A percentile compares a stretch with the other conserved stretches of the same genome.
These are phyloP conservation scores for Parathielavia hyrcaniae DNA, from an alignment of 495 filamentous ascomycete genomes.

Conservation along the genomic window DNA sequence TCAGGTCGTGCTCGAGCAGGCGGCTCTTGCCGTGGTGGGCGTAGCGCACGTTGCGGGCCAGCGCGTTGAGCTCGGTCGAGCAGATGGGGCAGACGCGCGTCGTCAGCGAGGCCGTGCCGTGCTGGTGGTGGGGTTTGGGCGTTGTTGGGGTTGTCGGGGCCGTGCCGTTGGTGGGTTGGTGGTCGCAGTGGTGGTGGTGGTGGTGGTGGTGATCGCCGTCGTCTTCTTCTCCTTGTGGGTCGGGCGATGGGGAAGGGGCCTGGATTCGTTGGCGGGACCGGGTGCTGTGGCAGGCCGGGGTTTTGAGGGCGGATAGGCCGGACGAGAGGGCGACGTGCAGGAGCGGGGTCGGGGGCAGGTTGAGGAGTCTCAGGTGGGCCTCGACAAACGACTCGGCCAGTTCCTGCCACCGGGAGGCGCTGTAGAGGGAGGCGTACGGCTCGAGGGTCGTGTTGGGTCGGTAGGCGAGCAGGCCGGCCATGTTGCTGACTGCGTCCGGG, in stretches of 20 bases:
- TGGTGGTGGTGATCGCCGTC: slow-evolving; percentile 27
- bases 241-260: slow-evolving; percentile 27
- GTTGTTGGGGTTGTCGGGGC: background rate
- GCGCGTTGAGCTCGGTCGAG: slow-evolving; percentile 84
- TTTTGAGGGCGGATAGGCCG: slow-evolving; percentile 90
- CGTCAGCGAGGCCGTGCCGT: slow-evolving; percentile 35
- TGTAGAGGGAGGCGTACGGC: slow-evolving; percentile 56
- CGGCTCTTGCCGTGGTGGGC: slow-evolving; percentile 90
- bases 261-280: background rate
- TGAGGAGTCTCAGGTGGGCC: slow-evolving; percentile 80
- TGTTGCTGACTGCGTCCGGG: slow-evolving; percentile 60
- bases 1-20: slow-evolving; percentile 70
- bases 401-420: slow-evolving; percentile 59
- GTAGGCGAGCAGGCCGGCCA: slow-evolving; percentile 75
- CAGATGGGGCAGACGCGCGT: slow-evolving; percentile 82
- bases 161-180: background rate
- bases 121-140: slow-evolving; percentile 2
- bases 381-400: slow-evolving; percentile 78
- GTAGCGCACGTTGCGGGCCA: slow-evolving; percentile 83
- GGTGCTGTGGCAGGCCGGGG: slow-evolving; percentile 79
- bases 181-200: slow-evolving; percentile 14
- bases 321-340: slow-evolving; percentile 87
- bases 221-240: background rate
- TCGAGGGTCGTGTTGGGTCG: slow-evolving; percentile 48
- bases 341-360: slow-evolving; percentile 76